Evolutionary conservation across 495 filamentous ascomycete genomes (phyloP), one percentile per base, ranked within the genome.

Genomic region (Aspergillus incahuasiensis): DNA sequence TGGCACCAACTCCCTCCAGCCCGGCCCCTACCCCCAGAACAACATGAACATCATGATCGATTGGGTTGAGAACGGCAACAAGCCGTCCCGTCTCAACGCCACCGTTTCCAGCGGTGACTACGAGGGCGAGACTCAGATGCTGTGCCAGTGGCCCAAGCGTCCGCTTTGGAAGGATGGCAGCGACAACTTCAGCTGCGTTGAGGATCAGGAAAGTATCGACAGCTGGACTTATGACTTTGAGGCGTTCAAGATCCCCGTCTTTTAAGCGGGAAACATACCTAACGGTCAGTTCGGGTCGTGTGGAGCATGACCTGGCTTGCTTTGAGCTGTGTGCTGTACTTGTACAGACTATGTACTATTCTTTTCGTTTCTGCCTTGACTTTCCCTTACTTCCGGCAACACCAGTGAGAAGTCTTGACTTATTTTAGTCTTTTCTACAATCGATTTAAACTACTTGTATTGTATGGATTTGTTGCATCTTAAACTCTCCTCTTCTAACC

Each of bases 31-130:
- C 12, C 48, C 48, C 9, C 32, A 52, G 48, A 30, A 42, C 21
- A 52, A 52, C 38, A 52, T 52, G 48, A 5, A 41, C 21, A 52
- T 8, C 8, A 52, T 52, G 48, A 52, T 52, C 35, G 35, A 52
- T 13, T 52, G 48, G 48, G 48, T 52, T 6, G 48, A 52, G 38
- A 42, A 42, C 28, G 48, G 48, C 0, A 19, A 18, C 2, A 52
- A 30, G 38, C 48, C 48, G 38, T 25, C 35, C 12, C 20, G 48
- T 1, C 21, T 52, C 19, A 52, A 52, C 22, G 48, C 48, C 21
- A 52, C 48, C 0, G 48, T 52, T 18, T 52, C 48, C n/a, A 25
- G 35, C 1, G 48, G 48, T 0, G 38, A 42, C 13, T 52, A 52
- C 12, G 35, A 30, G 38, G 48, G 48, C 21, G 48, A 52, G 48